phyloP scores from a whole-genome alignment of 1,284 basidiomycete species.

The Sparassis latifolia region DNA sequence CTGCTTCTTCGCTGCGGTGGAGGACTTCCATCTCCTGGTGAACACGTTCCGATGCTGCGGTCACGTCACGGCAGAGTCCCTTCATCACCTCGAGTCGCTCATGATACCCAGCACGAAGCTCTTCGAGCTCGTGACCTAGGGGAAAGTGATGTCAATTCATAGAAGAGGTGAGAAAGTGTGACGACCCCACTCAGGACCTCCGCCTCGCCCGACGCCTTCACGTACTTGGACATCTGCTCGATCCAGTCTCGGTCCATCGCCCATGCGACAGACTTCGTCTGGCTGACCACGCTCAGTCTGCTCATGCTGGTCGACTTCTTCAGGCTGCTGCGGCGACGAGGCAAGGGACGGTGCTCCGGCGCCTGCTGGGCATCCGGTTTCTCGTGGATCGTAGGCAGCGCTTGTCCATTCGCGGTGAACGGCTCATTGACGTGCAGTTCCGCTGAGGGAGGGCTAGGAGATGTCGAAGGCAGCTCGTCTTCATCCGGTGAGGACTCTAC shows the following conservation, averaged over 20 bases:
- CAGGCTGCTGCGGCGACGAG: constrained; percentile 54
- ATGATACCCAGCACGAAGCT: constrained; percentile 46
- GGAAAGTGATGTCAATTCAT: not conserved
- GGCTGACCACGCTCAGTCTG: constrained; percentile 44
- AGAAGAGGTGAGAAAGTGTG: not conserved
- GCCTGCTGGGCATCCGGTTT: constrained; percentile 13
- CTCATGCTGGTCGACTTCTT: constrained; percentile 41
- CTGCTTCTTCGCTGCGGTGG: constrained; percentile 40
- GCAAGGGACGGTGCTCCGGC: constrained; percentile 25
- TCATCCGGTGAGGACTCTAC: constrained; percentile 11
- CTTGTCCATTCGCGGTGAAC: constrained; percentile 16
- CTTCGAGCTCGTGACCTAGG: constrained; percentile 48
- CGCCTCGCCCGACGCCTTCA: constrained; percentile 44
- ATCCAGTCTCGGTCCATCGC: constrained; percentile 58
- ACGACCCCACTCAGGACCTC: constrained; percentile 45
- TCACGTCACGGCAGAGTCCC: constrained; percentile 46
- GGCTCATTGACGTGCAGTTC: constrained; percentile 17
- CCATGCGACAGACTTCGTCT: constrained; percentile 67
- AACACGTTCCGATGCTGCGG: constrained; percentile 45
- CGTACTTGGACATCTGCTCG: constrained; percentile 49
- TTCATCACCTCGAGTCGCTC: constrained; percentile 55
- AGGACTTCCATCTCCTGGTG: constrained; percentile 51
- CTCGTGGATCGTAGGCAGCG: constrained; percentile 26
- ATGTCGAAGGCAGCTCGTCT: constrained; percentile 9
- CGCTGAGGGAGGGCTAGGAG: constrained; percentile 8